Evolutionary conservation across 2,329 filamentous ascomycete species (phyloP).

Genomic region (Hypoxylon sp.): DNA sequence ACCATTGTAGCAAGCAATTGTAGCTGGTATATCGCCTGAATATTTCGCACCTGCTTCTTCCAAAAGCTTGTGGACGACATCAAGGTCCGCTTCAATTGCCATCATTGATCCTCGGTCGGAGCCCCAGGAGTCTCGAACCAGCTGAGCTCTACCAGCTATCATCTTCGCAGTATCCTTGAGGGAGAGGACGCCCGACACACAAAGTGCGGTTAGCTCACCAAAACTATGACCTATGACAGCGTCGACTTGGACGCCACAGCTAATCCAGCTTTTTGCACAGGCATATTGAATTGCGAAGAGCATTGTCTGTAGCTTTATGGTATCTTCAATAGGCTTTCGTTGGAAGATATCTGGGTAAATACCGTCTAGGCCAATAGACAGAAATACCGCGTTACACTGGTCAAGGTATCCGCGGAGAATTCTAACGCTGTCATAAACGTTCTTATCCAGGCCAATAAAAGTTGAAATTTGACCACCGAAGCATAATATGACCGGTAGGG

Average conservation of each 20-base stretch:
- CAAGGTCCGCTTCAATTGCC: constrained; percentile 54
- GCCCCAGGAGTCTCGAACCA: constrained; percentile 56
- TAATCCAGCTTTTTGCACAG: constrained; percentile 56
- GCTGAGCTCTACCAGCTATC: constrained; percentile 50
- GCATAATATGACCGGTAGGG: constrained; percentile 54
- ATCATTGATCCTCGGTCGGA: constrained; percentile 59
- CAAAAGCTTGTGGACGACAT: constrained; percentile 47
- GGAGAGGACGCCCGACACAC: constrained; percentile 54
- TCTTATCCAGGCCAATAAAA: constrained; percentile 53
- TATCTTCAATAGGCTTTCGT: constrained; percentile 43
- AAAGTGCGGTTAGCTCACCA: constrained; percentile 60
- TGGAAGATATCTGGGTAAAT: constrained; percentile 56
- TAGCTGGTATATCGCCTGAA: constrained; percentile 6
- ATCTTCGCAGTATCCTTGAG: constrained; percentile 54
- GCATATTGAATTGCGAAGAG: constrained; percentile 61
- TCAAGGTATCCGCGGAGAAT: constrained; percentile 51
- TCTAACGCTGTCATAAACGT: constrained; percentile 49
- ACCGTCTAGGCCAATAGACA: constrained; percentile 41
- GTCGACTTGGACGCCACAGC: constrained; percentile 49
- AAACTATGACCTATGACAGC: constrained; percentile 60
- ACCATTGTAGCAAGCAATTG: constrained; percentile 66
- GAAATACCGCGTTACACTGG: constrained; percentile 35
- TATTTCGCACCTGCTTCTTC: constrained; percentile 15
- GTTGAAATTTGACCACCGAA: constrained; percentile 56
- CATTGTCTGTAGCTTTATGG: constrained; percentile 56